Evolutionary conservation across 2,329 filamentous ascomycete genomes (phyloP).

Genomic region (Exutisphaerella laricina): DNA sequence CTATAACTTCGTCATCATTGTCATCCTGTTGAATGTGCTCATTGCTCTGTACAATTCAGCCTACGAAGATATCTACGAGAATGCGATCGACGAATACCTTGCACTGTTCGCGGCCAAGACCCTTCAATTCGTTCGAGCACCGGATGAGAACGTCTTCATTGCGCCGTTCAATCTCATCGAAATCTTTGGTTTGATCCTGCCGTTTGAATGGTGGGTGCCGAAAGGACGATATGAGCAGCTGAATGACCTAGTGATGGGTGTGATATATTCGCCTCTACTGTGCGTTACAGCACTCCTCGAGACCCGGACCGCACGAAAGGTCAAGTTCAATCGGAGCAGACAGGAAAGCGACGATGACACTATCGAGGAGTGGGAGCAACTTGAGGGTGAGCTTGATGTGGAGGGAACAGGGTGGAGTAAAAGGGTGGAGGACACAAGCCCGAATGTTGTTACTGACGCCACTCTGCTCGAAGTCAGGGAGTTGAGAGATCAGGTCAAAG

Average conservation of each 20-base stretch:
- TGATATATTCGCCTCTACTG: conserved; percentile 79
- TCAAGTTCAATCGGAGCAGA: conserved; percentile 61
- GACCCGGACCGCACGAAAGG: conserved; percentile 35
- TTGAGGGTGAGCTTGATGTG: conserved; percentile 66
- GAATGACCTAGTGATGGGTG: conserved; percentile 83
- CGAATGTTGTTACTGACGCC: conserved; percentile 75
- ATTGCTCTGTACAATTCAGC: conserved; percentile 97
- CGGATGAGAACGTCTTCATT: conserved; percentile 98
- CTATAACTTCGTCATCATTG: conserved; percentile 97
- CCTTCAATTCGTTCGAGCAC: conserved; percentile 92
- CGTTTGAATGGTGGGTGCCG: conserved; percentile 95
- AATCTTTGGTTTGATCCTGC: conserved; percentile 68
- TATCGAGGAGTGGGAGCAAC: conserved; percentile 89
- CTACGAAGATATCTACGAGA: conserved; percentile 88
- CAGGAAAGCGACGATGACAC: conserved; percentile 88
- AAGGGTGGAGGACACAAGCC: conserved; percentile 66
- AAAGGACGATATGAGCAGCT: conserved; percentile 66
- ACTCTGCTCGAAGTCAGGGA: conserved; percentile 60
- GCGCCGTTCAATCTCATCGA: conserved; percentile 93
- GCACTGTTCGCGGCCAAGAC: conserved; percentile 91
- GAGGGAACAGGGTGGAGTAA: conserved; percentile 81
- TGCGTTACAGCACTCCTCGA: conserved; percentile 64
- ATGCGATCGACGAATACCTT: conserved; percentile 92
- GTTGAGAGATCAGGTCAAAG: conserved; percentile 41
- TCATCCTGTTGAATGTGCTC: conserved; percentile 87